Evolutionary conservation across 176 grass and related monocot species (phyloP).

Genomic region (Guadua angustifolia): DNA sequence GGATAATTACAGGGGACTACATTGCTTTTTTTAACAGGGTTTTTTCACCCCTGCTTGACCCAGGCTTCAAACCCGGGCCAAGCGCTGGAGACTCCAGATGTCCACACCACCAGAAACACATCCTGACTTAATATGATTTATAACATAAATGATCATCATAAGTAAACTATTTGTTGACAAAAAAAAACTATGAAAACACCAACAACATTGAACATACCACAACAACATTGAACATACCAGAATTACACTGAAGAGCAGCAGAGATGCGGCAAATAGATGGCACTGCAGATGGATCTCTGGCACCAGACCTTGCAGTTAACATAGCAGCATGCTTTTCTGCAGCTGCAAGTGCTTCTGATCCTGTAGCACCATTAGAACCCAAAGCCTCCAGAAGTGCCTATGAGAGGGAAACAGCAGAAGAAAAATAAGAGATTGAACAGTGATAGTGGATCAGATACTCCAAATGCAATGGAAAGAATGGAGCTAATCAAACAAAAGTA

Average conservation of each 20-base stretch:
- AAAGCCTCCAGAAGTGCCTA: constrained; percentile 89
- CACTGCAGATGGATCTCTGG: constrained; percentile 95
- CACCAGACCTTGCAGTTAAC: constrained; percentile 86
- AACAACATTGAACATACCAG: constrained; percentile 52
- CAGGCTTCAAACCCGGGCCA: not conserved
- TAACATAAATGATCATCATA: constrained; percentile 8
- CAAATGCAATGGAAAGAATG: constrained; percentile 21
- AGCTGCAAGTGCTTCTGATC: constrained; percentile 81
- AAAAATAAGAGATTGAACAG: constrained; percentile 1
- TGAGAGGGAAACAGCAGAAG: constrained; percentile 27
- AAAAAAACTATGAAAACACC: constrained; percentile 39
- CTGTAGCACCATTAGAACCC: constrained; percentile 67
- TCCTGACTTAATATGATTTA: constrained; percentile 11
- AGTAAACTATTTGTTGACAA: not conserved
- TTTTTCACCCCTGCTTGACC: constrained; percentile 7
- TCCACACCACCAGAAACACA: not conserved
- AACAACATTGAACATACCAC: constrained; percentile 49
- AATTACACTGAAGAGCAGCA: constrained; percentile 72
- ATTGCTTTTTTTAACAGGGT: not conserved
- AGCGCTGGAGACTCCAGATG: not conserved
- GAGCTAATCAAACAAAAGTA: constrained; percentile 1
- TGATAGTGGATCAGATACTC: constrained; percentile 23
- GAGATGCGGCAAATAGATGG: constrained; percentile 93
- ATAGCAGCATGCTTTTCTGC: constrained; percentile 89
- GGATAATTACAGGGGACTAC: not conserved